Base-by-base conservation (phyloP, 306 rosid genomes). In the cucumber (Cucumis sativus) region DNA sequence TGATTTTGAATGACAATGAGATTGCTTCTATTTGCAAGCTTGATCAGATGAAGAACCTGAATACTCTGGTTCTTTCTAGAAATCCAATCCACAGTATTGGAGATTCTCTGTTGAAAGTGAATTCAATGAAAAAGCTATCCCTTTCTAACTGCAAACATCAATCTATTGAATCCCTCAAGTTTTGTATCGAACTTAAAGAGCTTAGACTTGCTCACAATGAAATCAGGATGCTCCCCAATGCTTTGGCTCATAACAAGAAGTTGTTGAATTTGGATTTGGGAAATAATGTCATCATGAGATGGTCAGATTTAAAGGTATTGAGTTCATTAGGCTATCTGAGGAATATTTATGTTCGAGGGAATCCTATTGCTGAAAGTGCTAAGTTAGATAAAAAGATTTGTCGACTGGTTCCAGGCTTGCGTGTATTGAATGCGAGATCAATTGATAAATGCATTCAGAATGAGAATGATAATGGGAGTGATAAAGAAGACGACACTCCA, bases 31-130 rank as follows among this genome's bases (percentile, higher is more conserved):
- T 95, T 84, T 88, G 91, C 92, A 87, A 78, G 83, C 92, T 95
- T 84, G 90, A 88, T 78, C 89, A 79, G 76, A 73, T 95, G 88
- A 90, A 86, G 81, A 89, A 90, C 21, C 85, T 94, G 95, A 92
- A 92, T 77, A 94, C 98, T 80, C 90, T 94, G 51, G 97, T 95
- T 85, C 90, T 95, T 73, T 95, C 98, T 8, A 95, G 85, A 84
- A 95, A 95, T 83, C 97, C 95, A 52, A 89, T 92, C 21, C 28
- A 59, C 78, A 86, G 82, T 52, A 88, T 95, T 85, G 96, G 97
- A 9, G 89, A 90, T 55, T 87, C 93, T 80, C 79, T 95, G 25
- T 72, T 77, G 82, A 92, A 92, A 81, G 85, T 87, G 82, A 87
- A 83, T 73, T 88, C 91, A 61, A 61, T 95, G 23, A 84, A 81